These are phyloP conservation scores for Marasmius fiardii DNA, from an alignment of 1,284 basidiomycete genomes.

Conservation along the genomic window DNA sequence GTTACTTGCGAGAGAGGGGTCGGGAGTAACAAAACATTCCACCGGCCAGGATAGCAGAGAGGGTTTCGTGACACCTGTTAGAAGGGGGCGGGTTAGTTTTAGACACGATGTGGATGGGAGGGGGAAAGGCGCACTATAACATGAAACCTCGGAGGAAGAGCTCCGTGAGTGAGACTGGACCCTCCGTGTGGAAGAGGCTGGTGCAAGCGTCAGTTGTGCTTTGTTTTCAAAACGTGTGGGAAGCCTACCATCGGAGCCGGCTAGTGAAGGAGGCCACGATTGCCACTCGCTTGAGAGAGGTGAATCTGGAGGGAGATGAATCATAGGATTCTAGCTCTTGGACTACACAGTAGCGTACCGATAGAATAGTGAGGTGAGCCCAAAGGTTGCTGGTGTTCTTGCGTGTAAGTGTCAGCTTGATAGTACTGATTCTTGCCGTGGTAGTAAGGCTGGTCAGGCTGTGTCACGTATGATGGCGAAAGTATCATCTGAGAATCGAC, in stretches of 20 bases:
- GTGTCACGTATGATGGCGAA: neutral
- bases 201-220: too few species aligned
- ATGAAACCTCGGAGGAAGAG: neutral
- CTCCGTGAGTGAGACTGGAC: neutral
- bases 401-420: neutral
- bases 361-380: neutral
- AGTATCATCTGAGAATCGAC: neutral
- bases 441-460: neutral
- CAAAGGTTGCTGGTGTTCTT: neutral
- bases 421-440: neutral
- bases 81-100: neutral
- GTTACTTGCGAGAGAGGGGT: slow-evolving; percentile 1
- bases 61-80: neutral
- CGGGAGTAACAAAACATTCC: slow-evolving; percentile 8
- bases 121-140: neutral
- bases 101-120: neutral
- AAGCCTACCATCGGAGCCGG: too few species aligned
- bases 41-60: slow-evolving; percentile 10
- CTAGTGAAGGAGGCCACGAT: neutral
- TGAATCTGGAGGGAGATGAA: neutral
- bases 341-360: neutral
- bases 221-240: too few species aligned
- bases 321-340: neutral
- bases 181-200: too few species aligned
- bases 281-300: neutral